phyloP scores from a whole-genome alignment of 768 basidiomycete genomes.

The Agrocybe chaxingu region DNA sequence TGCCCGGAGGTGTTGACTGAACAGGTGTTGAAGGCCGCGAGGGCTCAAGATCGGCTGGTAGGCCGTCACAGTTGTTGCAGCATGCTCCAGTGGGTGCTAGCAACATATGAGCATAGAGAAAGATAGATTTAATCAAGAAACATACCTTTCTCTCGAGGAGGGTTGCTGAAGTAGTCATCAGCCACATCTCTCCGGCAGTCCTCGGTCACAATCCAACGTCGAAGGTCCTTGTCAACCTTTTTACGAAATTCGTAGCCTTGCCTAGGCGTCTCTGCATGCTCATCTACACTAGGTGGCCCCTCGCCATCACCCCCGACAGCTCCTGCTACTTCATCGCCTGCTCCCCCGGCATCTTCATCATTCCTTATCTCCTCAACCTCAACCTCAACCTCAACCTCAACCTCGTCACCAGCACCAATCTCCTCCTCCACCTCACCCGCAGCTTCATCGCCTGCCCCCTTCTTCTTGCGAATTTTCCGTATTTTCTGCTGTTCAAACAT shows the following conservation, averaged over 20 bases:
- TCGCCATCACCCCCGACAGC: too few species aligned
- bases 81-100: constrained; percentile 15
- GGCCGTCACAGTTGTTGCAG: constrained; percentile 18
- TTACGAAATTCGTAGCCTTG: constrained; percentile 19
- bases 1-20: background rate
- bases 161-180: constrained; percentile 31
- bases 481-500: constrained; percentile 23
- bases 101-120: background rate
- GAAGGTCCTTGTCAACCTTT: constrained; percentile 26
- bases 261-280: too few species aligned
- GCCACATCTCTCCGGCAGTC: constrained; percentile 24
- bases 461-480: constrained; percentile 5
- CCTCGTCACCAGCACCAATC: constrained; percentile 22
- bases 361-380: constrained; percentile 9
- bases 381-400: constrained; percentile 17
- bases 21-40: background rate
- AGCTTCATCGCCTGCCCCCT: background rate
- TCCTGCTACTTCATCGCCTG: too few species aligned
- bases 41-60: background rate
- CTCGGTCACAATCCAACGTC: constrained; percentile 23
- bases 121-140: background rate
- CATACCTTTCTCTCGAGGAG: constrained; percentile 17
- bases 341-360: too few species aligned
- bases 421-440: constrained; percentile 12
- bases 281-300: too few species aligned